phyloP scores from a whole-genome alignment of 495 filamentous ascomycete genomes.

The Jackrogersella minutella region DNA sequence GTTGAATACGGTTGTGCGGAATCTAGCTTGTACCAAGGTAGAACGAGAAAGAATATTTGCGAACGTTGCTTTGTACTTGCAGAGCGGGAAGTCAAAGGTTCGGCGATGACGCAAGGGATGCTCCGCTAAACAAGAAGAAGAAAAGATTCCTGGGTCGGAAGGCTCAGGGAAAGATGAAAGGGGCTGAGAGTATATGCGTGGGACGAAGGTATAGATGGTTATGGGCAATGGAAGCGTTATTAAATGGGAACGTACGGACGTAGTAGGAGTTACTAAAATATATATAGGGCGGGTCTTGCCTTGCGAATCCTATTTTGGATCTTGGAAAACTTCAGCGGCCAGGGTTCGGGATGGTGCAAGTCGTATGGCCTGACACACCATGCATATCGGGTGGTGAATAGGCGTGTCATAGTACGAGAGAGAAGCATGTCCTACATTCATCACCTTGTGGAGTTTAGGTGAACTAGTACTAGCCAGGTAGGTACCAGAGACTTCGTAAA shows the following conservation, averaged over 20 bases:
- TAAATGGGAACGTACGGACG: slow-evolving; percentile 6
- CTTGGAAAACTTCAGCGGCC: slow-evolving; percentile 22
- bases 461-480: slow-evolving; percentile 34
- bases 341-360: slow-evolving; percentile 24
- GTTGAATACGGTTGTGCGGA: slow-evolving; percentile 11
- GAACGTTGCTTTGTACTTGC: no score
- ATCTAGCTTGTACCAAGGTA: neutral
- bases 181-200: neutral
- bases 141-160: no score
- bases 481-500: slow-evolving; percentile 18
- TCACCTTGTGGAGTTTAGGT: neutral
- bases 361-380: slow-evolving; percentile 27
- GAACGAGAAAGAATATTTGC: neutral
- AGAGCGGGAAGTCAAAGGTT: no score
- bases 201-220: neutral
- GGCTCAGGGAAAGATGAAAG: neutral
- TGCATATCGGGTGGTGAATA: slow-evolving; percentile 26
- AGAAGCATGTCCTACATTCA: slow-evolving; percentile 7
- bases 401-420: slow-evolving; percentile 12
- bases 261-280: slow-evolving; percentile 13
- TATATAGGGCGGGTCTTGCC: slow-evolving; percentile 25
- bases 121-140: no score
- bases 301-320: slow-evolving; percentile 17
- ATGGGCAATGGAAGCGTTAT: neutral
- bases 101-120: no score